Conservation (phyloP, 2,329 filamentous ascomycete species). For the Hirsutella rhossiliensis region DNA sequence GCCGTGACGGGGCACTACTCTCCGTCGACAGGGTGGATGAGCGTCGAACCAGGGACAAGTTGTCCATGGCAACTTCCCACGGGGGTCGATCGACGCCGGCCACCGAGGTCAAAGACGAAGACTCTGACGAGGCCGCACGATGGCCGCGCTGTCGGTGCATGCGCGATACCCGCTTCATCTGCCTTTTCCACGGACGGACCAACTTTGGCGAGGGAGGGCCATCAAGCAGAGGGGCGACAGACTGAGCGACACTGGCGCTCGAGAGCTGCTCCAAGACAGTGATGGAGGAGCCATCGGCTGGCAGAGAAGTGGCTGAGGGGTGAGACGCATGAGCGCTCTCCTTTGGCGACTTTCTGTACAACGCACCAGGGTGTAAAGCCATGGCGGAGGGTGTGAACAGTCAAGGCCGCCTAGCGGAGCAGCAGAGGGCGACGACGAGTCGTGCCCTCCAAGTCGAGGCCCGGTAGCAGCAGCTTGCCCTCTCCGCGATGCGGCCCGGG, state of each 20-base stretch:
- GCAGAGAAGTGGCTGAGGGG: no score
- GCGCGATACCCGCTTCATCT: conserved; percentile 43
- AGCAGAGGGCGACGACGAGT: no score
- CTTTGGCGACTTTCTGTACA: no score
- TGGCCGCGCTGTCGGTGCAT: conserved; percentile 18
- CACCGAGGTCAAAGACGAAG: conserved; percentile 37
- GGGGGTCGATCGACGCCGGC: conserved; percentile 26
- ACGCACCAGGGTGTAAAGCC: no score
- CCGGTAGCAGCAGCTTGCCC: no score
- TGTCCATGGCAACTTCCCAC: conserved; percentile 39
- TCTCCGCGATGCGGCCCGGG: no score
- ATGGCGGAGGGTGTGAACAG: no score
- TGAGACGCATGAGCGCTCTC: no score
- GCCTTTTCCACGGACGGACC: conserved; percentile 44
- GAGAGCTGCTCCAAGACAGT: conserved; percentile 4
- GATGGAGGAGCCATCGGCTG: background rate
- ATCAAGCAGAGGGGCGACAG: conserved; percentile 46
- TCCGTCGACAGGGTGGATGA: conserved; percentile 44
- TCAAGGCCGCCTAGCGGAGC: no score
- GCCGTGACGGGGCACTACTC: conserved; percentile 38
- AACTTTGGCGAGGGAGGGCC: conserved; percentile 49
- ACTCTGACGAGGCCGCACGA: conserved; percentile 39
- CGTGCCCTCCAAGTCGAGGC: no score
- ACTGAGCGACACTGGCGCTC: conserved; percentile 20
- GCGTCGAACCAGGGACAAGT: conserved; percentile 36